phyloP scores from a whole-genome alignment of 2,329 filamentous ascomycete species.

The Fusarium anguioides region DNA sequence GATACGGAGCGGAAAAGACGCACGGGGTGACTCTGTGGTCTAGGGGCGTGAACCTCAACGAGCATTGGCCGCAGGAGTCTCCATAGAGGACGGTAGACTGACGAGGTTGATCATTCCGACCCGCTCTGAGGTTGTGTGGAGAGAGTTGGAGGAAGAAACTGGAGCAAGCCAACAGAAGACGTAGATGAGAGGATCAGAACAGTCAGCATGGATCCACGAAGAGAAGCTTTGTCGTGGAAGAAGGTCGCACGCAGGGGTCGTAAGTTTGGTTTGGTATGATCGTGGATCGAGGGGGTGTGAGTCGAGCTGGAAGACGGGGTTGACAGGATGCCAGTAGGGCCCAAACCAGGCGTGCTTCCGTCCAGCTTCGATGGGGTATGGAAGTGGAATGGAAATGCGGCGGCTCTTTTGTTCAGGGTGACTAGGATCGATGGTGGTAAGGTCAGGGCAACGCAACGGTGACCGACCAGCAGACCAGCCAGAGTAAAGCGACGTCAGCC shows the following conservation, averaged over 20 bases:
- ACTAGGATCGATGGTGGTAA: conserved; percentile 40
- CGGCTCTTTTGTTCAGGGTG: conserved; percentile 47
- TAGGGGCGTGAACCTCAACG: conserved; percentile 45
- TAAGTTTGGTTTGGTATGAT: conserved; percentile 39
- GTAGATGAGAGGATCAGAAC: conserved; percentile 34
- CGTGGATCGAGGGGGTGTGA: conserved; percentile 43
- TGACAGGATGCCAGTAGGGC: conserved; percentile 29
- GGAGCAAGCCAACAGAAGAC: conserved; percentile 43
- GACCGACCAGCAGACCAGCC: conserved; percentile 2
- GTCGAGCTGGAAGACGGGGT: conserved; percentile 34
- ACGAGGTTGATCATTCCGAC: conserved; percentile 52
- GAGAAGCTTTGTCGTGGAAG: conserved; percentile 39
- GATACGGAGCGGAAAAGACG: conserved; percentile 36
- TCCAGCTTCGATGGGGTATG: conserved; percentile 41
- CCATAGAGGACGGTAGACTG: conserved; percentile 49
- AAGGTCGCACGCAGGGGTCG: conserved; percentile 39
- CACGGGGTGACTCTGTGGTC: conserved; percentile 36
- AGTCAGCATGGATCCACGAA: conserved; percentile 44
- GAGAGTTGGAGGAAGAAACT: conserved; percentile 40
- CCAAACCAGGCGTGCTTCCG: conserved; percentile 31
- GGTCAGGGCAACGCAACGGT: conserved; percentile 38
- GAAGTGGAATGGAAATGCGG: conserved; percentile 45
- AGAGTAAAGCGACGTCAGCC: conserved; percentile 38
- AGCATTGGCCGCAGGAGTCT: conserved; percentile 47
- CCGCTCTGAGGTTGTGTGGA: conserved; percentile 49